Percentiles rank a stretch among this genome's conserved stretches.
Evolutionary conservation across 768 basidiomycete species (phyloP).

Genomic region (Leucocoprinus sp.): DNA sequence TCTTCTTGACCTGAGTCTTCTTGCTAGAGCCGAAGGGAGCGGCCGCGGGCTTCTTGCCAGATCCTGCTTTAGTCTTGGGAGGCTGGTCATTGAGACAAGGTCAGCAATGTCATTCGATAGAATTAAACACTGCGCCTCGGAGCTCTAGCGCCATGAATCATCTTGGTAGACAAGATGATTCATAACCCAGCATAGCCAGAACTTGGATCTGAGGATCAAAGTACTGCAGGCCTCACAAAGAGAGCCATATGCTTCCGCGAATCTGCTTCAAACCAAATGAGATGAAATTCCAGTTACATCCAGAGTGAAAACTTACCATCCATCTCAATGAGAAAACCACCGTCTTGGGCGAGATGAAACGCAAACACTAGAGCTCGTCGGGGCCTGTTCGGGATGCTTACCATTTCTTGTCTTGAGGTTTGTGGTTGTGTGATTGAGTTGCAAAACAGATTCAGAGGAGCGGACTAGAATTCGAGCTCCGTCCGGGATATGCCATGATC

Average conservation of each 20-base stretch:
- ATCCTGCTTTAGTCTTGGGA: slow-evolving; percentile 62
- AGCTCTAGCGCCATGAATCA: slow-evolving; percentile 42
- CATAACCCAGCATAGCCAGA: slow-evolving; percentile 27
- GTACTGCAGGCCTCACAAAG: slow-evolving; percentile 13
- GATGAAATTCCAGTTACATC: slow-evolving; percentile 23
- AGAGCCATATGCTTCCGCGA: slow-evolving; percentile 18
- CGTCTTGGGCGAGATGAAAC: slow-evolving; percentile 26
- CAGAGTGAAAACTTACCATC: slow-evolving; percentile 39
- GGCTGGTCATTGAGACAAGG: slow-evolving; percentile 93
- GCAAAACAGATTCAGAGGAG: neutral
- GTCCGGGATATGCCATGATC: neutral
- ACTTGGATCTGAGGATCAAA: slow-evolving; percentile 29
- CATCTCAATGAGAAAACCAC: slow-evolving; percentile 30
- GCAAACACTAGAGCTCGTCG: slow-evolving; percentile 32
- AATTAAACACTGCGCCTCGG: slow-evolving; percentile 36
- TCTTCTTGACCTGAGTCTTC: slow-evolving; percentile 70
- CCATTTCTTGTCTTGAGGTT: slow-evolving; percentile 47
- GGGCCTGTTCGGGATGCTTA: slow-evolving; percentile 29
- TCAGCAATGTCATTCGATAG: slow-evolving; percentile 31
- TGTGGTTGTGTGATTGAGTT: slow-evolving; percentile 7
- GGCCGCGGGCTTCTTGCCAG: slow-evolving; percentile 79
- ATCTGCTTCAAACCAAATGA: slow-evolving; percentile 14
- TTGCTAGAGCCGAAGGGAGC: slow-evolving; percentile 80
- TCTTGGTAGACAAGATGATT: slow-evolving; percentile 4
- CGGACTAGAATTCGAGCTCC: neutral